Base-by-base conservation (phyloP, 2,329 filamentous ascomycete genomes). In the Chaetomiaceae sp. region DNA sequence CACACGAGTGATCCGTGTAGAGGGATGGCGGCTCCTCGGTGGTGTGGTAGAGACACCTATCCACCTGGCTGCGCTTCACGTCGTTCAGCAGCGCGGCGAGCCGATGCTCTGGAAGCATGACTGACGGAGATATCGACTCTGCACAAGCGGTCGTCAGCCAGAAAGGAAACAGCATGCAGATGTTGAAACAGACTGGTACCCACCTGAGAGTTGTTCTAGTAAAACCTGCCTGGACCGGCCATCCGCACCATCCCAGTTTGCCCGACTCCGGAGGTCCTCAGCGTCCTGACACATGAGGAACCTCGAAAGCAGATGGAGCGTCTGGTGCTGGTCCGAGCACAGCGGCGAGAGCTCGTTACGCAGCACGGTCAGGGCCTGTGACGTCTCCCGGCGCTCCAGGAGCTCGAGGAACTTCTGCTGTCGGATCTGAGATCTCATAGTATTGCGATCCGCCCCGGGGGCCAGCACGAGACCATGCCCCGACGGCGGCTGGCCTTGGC, bases 391-490 rank as follows among this genome's bases (percentile, higher is more conserved):
- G 58, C 75, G 72, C 64, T 97, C 90, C 35, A 98, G 70, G 8
- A 95, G 71, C 68, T 98, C 93, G 24, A 98, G 72, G 59, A 91
- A 98, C 65, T 97, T 97, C 63, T 98, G 93, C 62, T 95, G 86
- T 53, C 91, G 79, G 58, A 98, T 73, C 72, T 83, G 83, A 64
- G 97, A 96, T 38, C 84, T 77, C 85, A 98, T 91, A 42, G 84
- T 74, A 55, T 84, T 81, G 47, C 77, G 76, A 58, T 95, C 84
- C 6, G 88, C 84, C 19, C 80, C 83, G 35, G 86, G 79, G 14
- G 84, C 79, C 43, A 97, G 74, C 14, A 88, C 78, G 45, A 98
- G 70, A 2, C 84, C 87, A 54, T 79, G 73, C 0, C 68, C 67
- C 35, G 57, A 47, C 18, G n/a, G n/a, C n/a, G n/a, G n/a, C n/a